Evolutionary conservation across 2,329 filamentous ascomycete species (phyloP), one percentile per base, ranked within the genome.

Genomic region (Bipolaris oryzae): DNA sequence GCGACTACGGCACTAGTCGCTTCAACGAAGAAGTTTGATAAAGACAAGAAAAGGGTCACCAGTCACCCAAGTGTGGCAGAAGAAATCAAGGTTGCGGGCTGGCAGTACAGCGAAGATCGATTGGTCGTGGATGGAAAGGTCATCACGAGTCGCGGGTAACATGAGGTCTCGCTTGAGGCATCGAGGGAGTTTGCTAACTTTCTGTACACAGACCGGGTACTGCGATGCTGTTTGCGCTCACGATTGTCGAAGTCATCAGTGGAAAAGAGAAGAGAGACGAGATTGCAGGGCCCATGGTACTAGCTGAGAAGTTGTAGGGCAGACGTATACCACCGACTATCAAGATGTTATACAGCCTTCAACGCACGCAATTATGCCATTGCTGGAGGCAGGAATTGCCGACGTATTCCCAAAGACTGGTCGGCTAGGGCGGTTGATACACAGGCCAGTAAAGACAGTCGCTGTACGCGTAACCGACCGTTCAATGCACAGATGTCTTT

Each of bases 181-280:
- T 15, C 6, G 16, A 41, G 37, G 13, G 5, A 10, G 21, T 16
- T 23, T 18, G 31, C 48, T 50, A 21, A 50, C 48, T 18, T 10
- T 10, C 3, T 7, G 11, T 13, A 15, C 34, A 45, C n/a, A 75
- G 73, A 38, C 75, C 76, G 6, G 76, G 76, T 1, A 78, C 75
- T 11, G 75, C 75, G 10, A 49, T 78, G 58, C 50, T 69, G 9
- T 78, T 77, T 48, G 63, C 74, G 7, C 63, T 78, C n/a, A 73
- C 68, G 5, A 75, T 78, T 55, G 75, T 77, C 1, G 76, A 78
- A 57, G 5, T 50, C 18, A 34, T 78, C 10, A 62, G 56, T 35
- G 78, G 79, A 20, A 75, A 72, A 53, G 79, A 78, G 74, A 82
- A 78, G 68, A 77, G 78, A 50, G 80, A 82, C 25, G 81, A 80